phyloP scores from a whole-genome alignment of 306 rosid species.

The Gillenia trifoliata region DNA sequence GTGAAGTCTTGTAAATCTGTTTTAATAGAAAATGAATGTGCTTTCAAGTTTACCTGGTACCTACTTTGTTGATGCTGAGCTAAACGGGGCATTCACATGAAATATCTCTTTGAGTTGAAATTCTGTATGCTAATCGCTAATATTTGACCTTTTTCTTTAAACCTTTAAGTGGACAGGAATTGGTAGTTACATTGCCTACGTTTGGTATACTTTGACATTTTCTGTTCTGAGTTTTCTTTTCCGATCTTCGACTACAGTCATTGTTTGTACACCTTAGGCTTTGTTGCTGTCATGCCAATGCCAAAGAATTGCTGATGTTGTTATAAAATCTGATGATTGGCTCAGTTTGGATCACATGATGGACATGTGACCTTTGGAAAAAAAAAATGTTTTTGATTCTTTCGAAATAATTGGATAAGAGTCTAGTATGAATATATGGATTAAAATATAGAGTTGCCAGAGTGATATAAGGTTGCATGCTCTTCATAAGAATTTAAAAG shows the following conservation, averaged over 20 bases:
- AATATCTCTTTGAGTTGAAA: conserved; percentile 27
- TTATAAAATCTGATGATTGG: conserved; percentile 24
- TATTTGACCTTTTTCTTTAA: conserved; percentile 27
- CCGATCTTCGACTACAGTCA: conserved; percentile 28
- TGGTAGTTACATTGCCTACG: conserved; percentile 25
- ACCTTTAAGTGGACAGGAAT: conserved; percentile 38
- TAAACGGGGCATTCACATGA: conserved; percentile 9
- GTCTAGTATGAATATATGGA: conserved; percentile 10
- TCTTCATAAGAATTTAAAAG: conserved; percentile 38
- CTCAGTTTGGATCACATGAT: conserved; percentile 22
- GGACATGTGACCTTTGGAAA: conserved; percentile 24
- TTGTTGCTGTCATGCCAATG: conserved; percentile 34
- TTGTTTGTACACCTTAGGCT: conserved; percentile 23
- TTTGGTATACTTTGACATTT: conserved; percentile 31
- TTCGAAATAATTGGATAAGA: conserved; percentile 13
- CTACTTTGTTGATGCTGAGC: background rate
- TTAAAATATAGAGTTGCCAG: conserved; percentile 23
- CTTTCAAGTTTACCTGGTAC: conserved; percentile 2
- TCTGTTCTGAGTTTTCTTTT: conserved; percentile 28
- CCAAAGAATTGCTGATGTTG: conserved; percentile 28
- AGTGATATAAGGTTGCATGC: conserved; percentile 31
- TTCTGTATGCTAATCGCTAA: conserved; percentile 20
- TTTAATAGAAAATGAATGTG: conserved; percentile 15
- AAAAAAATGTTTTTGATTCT: conserved; percentile 15
- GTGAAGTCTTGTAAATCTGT: conserved; percentile 18